Base-by-base conservation (phyloP, 2,329 filamentous ascomycete genomes). In the Fusarium sp. region DNA sequence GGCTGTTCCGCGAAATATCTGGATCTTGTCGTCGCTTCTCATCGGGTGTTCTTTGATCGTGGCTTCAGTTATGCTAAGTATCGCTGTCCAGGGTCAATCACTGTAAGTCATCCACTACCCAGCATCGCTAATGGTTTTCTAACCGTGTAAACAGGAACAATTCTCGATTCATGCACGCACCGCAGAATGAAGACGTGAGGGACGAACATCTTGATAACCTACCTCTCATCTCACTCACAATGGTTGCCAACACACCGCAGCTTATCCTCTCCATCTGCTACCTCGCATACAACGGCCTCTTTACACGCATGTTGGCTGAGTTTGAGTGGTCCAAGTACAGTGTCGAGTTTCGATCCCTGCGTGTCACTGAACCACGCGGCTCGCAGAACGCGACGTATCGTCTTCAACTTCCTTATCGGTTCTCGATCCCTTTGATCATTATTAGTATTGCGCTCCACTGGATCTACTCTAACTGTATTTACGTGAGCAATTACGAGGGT, bases 371-470 rank as follows among this genome's bases (percentile, higher is more conserved):
- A 12, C 68, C 68, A 0, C 64, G 35, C n/a, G 70, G 71, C 0
- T 58, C 59, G 14, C 75, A 77, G 31, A 62, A 56, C 8, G 61
- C 68, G 6, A 74, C 73, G 0, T 77, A 75, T 33, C 70, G 71
- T 5, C 68, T 77, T 12, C 74, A 77, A 31, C 39, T 77, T 1
- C 75, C 75, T 9, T 76, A 76, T 22, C 44, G 64, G 4, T 74
- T 65, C 20, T 75, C 74, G 0, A 63, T 77, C 5, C 75, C 74
- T 1, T 54, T 77, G 8, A 57, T 74, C 4, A 15, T 68, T 0
- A 46, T 72, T 9, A 72, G 68, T 2, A 69, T 59, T 18, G 5
- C 29, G 1, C 62, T 77, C 1, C 75, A 77, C 41, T 77, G 75
- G 75, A 50, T 77, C 7, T 71, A 68, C 22, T 73, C 71, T 10